These are phyloP conservation scores for Umbelopsis sp. DNA, from an alignment of 371 early-diverging fungal genomes.

Conservation along the genomic window DNA sequence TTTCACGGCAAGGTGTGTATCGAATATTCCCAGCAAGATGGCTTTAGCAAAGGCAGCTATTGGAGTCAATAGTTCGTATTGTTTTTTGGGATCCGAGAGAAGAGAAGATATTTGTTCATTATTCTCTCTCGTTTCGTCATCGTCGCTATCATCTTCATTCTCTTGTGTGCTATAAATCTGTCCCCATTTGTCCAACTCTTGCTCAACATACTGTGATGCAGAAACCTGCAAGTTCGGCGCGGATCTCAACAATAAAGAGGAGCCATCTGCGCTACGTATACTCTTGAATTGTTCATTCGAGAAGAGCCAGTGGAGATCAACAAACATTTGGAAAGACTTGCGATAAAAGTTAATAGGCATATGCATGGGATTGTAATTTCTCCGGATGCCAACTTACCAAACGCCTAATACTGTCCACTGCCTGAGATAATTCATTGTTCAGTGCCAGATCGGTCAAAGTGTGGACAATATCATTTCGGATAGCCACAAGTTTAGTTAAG, in stretches of 20 bases:
- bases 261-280: conserved; percentile 23
- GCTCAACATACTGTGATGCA: conserved; percentile 37
- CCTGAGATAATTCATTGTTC: conserved; percentile 26
- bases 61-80: conserved; percentile 18
- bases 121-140: conserved; percentile 22
- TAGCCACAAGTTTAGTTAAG: conserved; percentile 4
- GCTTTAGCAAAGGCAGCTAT: conserved; percentile 39
- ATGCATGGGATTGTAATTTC: not conserved
- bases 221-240: conserved; percentile 41
- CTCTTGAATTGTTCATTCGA: conserved; percentile 51
- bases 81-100: not conserved
- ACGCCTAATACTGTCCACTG: conserved; percentile 29
- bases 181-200: conserved; percentile 38
- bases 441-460: conserved; percentile 28
- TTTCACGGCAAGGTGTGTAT: conserved; percentile 34
- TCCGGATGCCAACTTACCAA: conserved; percentile 18
- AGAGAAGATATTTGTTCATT: not conserved
- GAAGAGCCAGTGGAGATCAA: conserved; percentile 64
- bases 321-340: conserved; percentile 51
- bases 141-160: conserved; percentile 17
- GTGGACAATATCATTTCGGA: conserved; percentile 20
- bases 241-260: conserved; percentile 43
- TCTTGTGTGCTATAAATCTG: conserved; percentile 21
- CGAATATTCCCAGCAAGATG: conserved; percentile 47
- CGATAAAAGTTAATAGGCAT: not conserved